Evolutionary conservation across 1,284 basidiomycete genomes (phyloP), one percentile per base, ranked within the genome.

Genomic region (Violaceomyces palustris): DNA sequence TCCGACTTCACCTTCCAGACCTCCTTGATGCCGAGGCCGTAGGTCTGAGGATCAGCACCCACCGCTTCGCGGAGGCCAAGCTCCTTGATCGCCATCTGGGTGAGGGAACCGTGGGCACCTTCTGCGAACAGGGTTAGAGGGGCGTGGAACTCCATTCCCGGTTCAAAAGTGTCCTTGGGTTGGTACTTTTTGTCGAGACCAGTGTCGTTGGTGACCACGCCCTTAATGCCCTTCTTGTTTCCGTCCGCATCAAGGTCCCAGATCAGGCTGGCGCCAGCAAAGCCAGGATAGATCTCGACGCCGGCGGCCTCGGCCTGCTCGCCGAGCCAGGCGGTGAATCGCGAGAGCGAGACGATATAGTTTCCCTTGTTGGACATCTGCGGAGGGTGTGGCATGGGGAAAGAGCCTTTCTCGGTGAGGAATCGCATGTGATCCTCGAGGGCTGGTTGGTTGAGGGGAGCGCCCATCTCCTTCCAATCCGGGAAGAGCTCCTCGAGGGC

Each of bases 341-440:
- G 83, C 2, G 88, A 92, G 24, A 98, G 82, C 4, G 89, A 94
- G 37, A 90, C 79, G 67, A 97, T 85, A 75, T 92, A 97, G 77
- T 97, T 98, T 45, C 88, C 87, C 43, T 86, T 81, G 78, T 96
- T 94, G 70, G 79, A 79, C 93, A 98, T 98, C 75, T 97, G 93
- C 0, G 93, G 93, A 3, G 93, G 93, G 69, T 98, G 92, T 0
- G 91, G 94, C 45, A 97, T 83, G 12, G 89, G 90, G 61, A 93
- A 77, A 3, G 87, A 81, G 47, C 76, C 74, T 21, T 78, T 82
- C 28, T 79, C 63, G 11, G 92, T 93, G 55, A 98, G 79, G 74
- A 84, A 90, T 45, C 87, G 83, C 93, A 99, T 97, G 23, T 79
- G 77, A 37, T 87, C 88, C 35, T 83, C 83, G 1, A 80, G 82